These are phyloP conservation scores for Cyberlindnera maritima DNA, from an alignment of 805 yeast species.

Conservation along the genomic window DNA sequence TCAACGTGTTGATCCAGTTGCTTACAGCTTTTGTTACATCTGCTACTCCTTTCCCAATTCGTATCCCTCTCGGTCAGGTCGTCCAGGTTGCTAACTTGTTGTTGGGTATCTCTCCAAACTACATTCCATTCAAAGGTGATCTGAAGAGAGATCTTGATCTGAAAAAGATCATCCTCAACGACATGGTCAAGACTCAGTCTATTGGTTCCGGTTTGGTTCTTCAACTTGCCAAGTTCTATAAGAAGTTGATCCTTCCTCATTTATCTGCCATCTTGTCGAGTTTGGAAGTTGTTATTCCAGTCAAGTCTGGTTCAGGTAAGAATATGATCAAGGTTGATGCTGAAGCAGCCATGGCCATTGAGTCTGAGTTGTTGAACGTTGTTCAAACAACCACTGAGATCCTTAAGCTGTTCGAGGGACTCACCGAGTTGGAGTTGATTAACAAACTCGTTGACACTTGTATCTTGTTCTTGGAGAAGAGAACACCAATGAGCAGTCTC, in stretches of 20 bases:
- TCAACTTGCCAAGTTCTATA: constrained; percentile 26
- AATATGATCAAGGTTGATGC: constrained; percentile 41
- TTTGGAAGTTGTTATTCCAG: constrained; percentile 61
- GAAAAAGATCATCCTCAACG: constrained; percentile 40
- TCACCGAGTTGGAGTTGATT: constrained; percentile 49
- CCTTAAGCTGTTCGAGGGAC: constrained; percentile 34
- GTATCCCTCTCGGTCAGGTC: constrained; percentile 62
- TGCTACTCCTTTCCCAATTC: constrained; percentile 53
- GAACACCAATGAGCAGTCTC: constrained; percentile 30
- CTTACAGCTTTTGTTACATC: constrained; percentile 45
- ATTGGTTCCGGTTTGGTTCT: constrained; percentile 44
- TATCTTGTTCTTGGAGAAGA: constrained; percentile 36
- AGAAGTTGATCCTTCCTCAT: constrained; percentile 43
- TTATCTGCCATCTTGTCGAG: constrained; percentile 47
- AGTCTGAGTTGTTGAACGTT: constrained; percentile 32
- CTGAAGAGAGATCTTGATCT: constrained; percentile 51
- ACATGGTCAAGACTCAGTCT: constrained; percentile 44
- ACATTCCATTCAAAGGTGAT: constrained; percentile 55
- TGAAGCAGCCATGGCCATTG: constrained; percentile 30
- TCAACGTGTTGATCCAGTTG: constrained; percentile 44
- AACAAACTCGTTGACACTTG: constrained; percentile 59
- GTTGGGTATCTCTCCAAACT: constrained; percentile 51
- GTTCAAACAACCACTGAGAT: constrained; percentile 29
- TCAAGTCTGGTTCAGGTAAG: constrained; percentile 33
- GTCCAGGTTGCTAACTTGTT: constrained; percentile 51